Evolutionary conservation across 331 rosid genomes (phyloP).

Genomic region (Pyrus hybrid): DNA sequence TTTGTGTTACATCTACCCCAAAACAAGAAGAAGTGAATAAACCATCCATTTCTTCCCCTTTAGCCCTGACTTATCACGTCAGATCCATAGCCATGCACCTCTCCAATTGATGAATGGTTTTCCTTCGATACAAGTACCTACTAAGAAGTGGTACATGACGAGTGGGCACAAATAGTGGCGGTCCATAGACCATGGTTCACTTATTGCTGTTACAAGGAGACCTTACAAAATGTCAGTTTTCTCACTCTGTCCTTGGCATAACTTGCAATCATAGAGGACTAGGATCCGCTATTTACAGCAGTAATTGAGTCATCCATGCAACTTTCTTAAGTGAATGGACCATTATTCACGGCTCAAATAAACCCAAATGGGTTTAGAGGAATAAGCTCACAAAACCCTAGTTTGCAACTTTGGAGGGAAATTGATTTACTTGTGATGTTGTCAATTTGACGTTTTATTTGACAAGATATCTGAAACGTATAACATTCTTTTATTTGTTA

Average conservation of each 20-base stretch:
- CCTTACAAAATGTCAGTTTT: neutral
- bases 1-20: neutral
- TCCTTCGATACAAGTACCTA: neutral
- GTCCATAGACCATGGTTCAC: conserved; percentile 6
- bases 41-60: neutral
- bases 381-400: neutral
- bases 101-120: conserved; percentile 10
- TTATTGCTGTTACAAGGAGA: neutral
- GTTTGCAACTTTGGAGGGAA: neutral
- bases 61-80: neutral
- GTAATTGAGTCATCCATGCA: neutral
- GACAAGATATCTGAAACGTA: neutral
- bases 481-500: neutral
- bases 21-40: neutral
- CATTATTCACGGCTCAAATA: neutral
- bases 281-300: neutral
- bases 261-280: neutral
- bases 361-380: neutral
- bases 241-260: neutral
- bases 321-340: neutral
- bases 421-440: neutral
- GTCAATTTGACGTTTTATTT: no score
- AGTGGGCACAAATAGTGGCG: conserved; percentile 1
- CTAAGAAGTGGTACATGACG: neutral
- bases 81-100: neutral